Conservation (phyloP, 257 asterid genomes). For the Petrea volubilis region DNA sequence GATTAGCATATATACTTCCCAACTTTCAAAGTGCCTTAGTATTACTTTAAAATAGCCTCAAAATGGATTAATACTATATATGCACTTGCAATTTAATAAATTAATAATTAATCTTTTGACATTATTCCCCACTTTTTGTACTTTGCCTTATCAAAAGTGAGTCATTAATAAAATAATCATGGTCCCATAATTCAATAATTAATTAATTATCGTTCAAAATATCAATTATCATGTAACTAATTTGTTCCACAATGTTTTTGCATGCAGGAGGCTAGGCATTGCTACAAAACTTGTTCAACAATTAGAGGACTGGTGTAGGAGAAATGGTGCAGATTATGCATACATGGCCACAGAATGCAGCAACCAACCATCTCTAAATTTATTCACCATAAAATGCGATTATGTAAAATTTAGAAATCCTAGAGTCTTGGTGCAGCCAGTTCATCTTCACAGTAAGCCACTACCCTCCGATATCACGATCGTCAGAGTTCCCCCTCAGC, state of each 20-base stretch:
- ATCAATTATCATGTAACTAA: neutral
- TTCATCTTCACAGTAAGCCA: conserved; percentile 63
- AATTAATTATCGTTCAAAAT: no score
- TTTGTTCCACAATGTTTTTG: neutral
- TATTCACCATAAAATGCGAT: conserved; percentile 59
- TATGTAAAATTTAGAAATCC: conserved; percentile 74
- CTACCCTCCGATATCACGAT: conserved; percentile 39
- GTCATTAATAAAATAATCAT: neutral
- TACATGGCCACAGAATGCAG: conserved; percentile 84
- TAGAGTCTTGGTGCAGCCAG: conserved; percentile 72
- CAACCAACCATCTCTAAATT: conserved; percentile 62
- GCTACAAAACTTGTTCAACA: conserved; percentile 65
- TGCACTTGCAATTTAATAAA: neutral
- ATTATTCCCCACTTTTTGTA: neutral
- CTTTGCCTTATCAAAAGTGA: neutral
- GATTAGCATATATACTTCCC: conserved; percentile 28
- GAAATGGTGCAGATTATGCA: conserved; percentile 65
- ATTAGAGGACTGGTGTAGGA: conserved; percentile 58
- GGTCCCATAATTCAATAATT: neutral
- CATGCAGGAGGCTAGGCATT: conserved; percentile 78
- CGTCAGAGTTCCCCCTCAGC: conserved; percentile 39
- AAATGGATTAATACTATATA: neutral
- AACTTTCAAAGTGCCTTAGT: neutral
- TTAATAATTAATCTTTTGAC: neutral
- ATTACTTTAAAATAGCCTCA: neutral